Evolutionary conservation across 768 basidiomycete species (phyloP).

Genomic region (Boletus bicolor): DNA sequence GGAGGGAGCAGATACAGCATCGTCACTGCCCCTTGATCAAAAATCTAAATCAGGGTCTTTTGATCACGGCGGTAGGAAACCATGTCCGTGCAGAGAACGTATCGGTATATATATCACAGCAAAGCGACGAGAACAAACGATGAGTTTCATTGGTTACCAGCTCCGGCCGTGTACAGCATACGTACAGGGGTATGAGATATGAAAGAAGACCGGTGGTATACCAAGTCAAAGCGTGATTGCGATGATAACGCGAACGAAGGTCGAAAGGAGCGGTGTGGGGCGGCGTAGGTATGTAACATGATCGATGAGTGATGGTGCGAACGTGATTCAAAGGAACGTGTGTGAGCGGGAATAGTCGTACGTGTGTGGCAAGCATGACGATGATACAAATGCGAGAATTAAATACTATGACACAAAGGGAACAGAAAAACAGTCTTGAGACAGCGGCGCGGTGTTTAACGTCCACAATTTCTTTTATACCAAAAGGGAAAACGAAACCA

Average conservation of each 20-base stretch:
- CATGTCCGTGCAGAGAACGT: no score
- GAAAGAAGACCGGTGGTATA: not conserved
- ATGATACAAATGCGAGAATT: conserved; percentile 28
- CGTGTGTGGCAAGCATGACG: conserved; percentile 1
- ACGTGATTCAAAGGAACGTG: conserved; percentile 4
- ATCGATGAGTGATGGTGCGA: conserved; percentile 1
- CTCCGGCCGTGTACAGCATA: conserved; percentile 5
- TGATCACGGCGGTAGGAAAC: not conserved
- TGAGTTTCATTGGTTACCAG: not conserved
- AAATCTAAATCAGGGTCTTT: not conserved
- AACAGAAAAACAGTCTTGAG: not conserved
- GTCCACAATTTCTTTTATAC: conserved; percentile 11
- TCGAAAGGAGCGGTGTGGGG: conserved; percentile 4
- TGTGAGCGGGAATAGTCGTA: conserved; percentile 1
- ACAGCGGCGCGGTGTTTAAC: conserved; percentile 9
- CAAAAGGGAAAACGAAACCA: not conserved
- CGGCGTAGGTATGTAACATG: conserved; percentile 5
- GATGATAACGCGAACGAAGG: conserved; percentile 8
- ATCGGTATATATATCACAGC: not conserved
- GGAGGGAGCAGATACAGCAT: no score
- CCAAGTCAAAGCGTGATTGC: conserved; percentile 1
- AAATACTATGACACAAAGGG: conserved; percentile 26
- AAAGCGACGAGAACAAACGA: not conserved
- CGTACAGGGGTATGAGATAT: not conserved
- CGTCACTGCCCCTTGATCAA: not conserved